Evolutionary conservation across 192 early-diverging fungal genomes (phyloP).

Genomic region (Gryganskiella cystojenkinii): DNA sequence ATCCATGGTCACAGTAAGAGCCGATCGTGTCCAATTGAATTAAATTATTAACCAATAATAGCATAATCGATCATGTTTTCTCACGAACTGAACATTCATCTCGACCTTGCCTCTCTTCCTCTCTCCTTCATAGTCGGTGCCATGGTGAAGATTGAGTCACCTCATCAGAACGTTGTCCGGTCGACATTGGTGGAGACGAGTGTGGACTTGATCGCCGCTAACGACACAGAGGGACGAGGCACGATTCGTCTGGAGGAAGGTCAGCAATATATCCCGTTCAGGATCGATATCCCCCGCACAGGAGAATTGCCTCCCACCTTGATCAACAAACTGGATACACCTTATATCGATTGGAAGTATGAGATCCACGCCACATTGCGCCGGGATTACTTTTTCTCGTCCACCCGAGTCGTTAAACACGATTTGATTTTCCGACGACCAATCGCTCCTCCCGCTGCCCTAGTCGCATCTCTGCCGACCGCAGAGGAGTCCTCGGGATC

Average conservation of each 20-base stretch:
- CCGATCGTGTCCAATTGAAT: background rate
- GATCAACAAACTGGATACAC: slow-evolving; percentile 52
- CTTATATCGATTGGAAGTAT: slow-evolving; percentile 50
- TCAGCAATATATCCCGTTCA: slow-evolving; percentile 45
- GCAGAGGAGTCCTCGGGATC: too few species aligned
- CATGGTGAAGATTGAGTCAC: slow-evolving; percentile 32
- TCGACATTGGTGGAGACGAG: slow-evolving; percentile 14
- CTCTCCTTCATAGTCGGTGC: slow-evolving; percentile 24
- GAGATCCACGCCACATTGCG: slow-evolving; percentile 49
- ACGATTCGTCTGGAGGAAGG: slow-evolving; percentile 27
- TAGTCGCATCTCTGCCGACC: too few species aligned
- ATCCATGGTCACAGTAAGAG: slow-evolving; percentile 47
- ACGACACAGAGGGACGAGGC: slow-evolving; percentile 40
- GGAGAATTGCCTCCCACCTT: slow-evolving; percentile 32
- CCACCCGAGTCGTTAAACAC: slow-evolving; percentile 45
- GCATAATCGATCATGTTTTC: background rate
- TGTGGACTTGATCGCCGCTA: slow-evolving; percentile 38
- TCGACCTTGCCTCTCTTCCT: background rate
- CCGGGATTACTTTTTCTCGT: slow-evolving; percentile 42
- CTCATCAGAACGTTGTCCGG: slow-evolving; percentile 19
- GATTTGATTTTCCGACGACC: slow-evolving; percentile 45
- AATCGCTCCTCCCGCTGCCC: background rate
- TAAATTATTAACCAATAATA: background rate
- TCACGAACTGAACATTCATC: background rate
- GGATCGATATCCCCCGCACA: slow-evolving; percentile 35